A percentile compares a stretch with the other conserved stretches of the same genome.
Evolutionary conservation across 257 asterid genomes (phyloP).

Genomic region (Solanum etuberosum): DNA sequence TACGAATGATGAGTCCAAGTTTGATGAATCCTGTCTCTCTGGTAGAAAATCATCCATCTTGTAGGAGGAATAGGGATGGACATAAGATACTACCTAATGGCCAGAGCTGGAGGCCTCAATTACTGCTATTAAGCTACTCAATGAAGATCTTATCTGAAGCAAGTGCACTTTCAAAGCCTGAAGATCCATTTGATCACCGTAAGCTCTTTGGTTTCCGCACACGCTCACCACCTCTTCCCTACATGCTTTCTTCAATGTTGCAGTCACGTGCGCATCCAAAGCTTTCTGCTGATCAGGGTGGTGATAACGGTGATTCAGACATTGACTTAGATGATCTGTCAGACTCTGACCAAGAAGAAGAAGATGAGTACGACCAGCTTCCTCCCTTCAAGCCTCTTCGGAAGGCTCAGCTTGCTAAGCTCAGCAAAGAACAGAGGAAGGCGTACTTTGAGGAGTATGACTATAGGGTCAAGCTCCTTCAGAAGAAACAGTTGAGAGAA

Average conservation of each 20-base stretch:
- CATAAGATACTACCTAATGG: conserved; percentile 89
- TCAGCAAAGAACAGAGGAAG: conserved; percentile 65
- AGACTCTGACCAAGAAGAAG: conserved; percentile 70
- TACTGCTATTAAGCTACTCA: conserved; percentile 68
- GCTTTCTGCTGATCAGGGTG: conserved; percentile 69
- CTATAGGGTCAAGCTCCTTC: conserved; percentile 89
- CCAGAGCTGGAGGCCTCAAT: conserved; percentile 87
- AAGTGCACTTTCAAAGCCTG: conserved; percentile 55
- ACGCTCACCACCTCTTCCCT: conserved; percentile 91
- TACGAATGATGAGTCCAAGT: conserved; percentile 82
- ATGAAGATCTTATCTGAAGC: conserved; percentile 83
- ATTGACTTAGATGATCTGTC: conserved; percentile 79
- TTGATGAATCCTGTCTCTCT: conserved; percentile 85
- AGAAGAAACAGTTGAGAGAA: conserved; percentile 85
- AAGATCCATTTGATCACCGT: conserved; percentile 67
- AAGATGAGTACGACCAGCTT: conserved; percentile 92
- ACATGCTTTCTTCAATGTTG: conserved; percentile 86
- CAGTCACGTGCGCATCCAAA: conserved; percentile 89
- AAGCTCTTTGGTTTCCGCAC: conserved; percentile 64
- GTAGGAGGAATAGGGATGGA: conserved; percentile 89
- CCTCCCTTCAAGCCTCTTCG: conserved; percentile 92
- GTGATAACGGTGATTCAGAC: conserved; percentile 71
- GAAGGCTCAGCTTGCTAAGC: conserved; percentile 61
- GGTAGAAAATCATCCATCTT: conserved; percentile 80
- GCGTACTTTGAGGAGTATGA: conserved; percentile 93